Base-by-base conservation (phyloP, 1,139 yeast species). In the Suhomyces panamericanus region DNA sequence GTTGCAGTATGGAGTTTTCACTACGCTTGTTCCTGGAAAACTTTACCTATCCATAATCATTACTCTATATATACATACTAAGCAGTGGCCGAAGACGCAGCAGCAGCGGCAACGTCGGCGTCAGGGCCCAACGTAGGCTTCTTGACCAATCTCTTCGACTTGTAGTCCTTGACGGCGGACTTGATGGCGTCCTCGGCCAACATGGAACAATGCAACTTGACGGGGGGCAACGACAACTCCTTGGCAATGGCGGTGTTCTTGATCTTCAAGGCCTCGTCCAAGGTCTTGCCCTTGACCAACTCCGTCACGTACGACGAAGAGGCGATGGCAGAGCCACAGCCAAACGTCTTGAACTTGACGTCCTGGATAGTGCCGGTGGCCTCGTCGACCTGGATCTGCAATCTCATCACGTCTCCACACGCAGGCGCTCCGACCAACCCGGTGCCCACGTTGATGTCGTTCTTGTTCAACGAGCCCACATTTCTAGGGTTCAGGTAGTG, bases 371-470 rank as follows among this genome's bases (percentile, higher is more conserved):
- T 77, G 2, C 99, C 99, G 29, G 95, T 83, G 46, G 80, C 84
- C 57, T 90, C 98, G 56, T 85, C 85, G 14, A 93, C 99, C 62
- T 91, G 83, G 60, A 93, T 93, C 67, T 93, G 99, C 55, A 93
- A 78, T 70, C 96, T 85, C 97, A 93, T 93, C 42, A 93, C 99
- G 73, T 93, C 99, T 48, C 99, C 99, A 73, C 99, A 93, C 0
- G 99, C 99, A 46, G 99, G 99, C 0, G 99, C 99, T 44, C 99
- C 93, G 15, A 93, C 99, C 37, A 93, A 78, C 1, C 99, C 99
- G 2, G 99, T 93, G 37, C 99, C 99, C n/a, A 93, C 98, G 55
- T 83, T 80, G 20, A 68, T 60, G 49, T 82, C 80, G 51, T 76
- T 77, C 70, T 91, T 90, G 68, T 90, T 89, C 67, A 93, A 70